phyloP scores from a whole-genome alignment of 1,284 basidiomycete species.

The Apiotrichum sp. region DNA sequence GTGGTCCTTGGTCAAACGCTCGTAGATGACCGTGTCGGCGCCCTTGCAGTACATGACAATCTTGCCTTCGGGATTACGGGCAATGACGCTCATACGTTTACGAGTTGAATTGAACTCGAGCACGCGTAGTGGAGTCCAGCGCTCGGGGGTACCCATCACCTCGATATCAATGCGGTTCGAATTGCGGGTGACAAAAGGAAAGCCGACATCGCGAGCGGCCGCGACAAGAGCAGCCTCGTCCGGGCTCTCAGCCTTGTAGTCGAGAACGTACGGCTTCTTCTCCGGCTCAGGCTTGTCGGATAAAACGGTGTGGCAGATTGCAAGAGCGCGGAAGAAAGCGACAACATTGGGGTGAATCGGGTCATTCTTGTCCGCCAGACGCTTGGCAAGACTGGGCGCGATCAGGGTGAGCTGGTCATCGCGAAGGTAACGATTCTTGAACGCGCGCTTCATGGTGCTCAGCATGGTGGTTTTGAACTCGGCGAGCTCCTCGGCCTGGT shows the following conservation, averaged over 20 bases:
- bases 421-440: conserved; percentile 85
- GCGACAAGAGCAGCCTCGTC: conserved; percentile 92
- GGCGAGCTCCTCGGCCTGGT: conserved; percentile 61
- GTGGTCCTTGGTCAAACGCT: conserved; percentile 68
- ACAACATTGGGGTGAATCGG: conserved; percentile 64
- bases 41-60: conserved; percentile 89
- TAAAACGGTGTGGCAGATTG: conserved; percentile 86
- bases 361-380: conserved; percentile 59
- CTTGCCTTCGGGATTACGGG: conserved; percentile 72
- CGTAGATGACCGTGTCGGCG: conserved; percentile 92
- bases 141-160: conserved; percentile 81
- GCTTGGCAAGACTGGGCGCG: conserved; percentile 72
- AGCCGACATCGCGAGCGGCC: conserved; percentile 86
- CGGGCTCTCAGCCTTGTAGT: conserved; percentile 86
- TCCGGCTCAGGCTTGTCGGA: conserved; percentile 61
- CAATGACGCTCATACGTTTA: conserved; percentile 88
- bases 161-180: conserved; percentile 79
- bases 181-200: conserved; percentile 75
- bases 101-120: conserved; percentile 90
- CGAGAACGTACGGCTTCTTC: conserved; percentile 60
- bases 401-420: conserved; percentile 79
- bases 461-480: conserved; percentile 74
- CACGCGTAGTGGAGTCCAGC: conserved; percentile 69
- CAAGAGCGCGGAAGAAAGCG: conserved; percentile 84
- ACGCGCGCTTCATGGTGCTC: conserved; percentile 62